Percentiles rank a stretch among this genome's conserved stretches.
These are phyloP conservation scores for Umbelopsis ramanniana DNA, from an alignment of 192 early-diverging fungal species.

Conservation along the genomic window DNA sequence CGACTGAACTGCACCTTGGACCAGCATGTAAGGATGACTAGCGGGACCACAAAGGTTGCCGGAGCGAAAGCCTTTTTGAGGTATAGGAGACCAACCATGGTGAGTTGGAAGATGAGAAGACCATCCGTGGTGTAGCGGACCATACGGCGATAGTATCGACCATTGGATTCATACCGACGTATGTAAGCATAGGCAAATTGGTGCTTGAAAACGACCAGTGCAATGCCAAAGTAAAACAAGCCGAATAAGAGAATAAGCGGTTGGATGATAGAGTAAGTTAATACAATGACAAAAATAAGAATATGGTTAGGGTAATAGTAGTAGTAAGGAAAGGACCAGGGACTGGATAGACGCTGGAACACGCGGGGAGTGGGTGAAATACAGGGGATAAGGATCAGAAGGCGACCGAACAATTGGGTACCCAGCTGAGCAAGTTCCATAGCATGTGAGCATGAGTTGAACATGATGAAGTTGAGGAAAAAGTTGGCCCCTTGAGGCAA, in stretches of 20 bases:
- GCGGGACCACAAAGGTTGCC: conserved; percentile 42
- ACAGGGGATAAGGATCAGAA: conserved; percentile 48
- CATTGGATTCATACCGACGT: conserved; percentile 61
- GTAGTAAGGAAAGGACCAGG: conserved; percentile 64
- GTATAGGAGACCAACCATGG: conserved; percentile 59
- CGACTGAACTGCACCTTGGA: conserved; percentile 49
- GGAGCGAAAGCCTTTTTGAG: conserved; percentile 47
- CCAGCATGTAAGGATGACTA: conserved; percentile 52
- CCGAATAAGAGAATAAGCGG: conserved; percentile 63
- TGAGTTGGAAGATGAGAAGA: conserved; percentile 59
- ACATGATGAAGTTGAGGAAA: conserved; percentile 64
- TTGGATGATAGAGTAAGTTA: conserved; percentile 62
- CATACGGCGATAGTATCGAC: conserved; percentile 56
- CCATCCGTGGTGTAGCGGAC: conserved; percentile 62
- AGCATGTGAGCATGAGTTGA: conserved; percentile 61
- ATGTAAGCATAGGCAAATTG: conserved; percentile 67
- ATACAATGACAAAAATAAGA: conserved; percentile 61
- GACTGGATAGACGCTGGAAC: conserved; percentile 46
- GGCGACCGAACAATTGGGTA: conserved; percentile 56
- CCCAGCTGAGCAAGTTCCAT: conserved; percentile 64
- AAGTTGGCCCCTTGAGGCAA: conserved; percentile 64
- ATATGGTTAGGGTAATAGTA: conserved; percentile 68
- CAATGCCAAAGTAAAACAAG: conserved; percentile 55
- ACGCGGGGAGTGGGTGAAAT: conserved; percentile 59
- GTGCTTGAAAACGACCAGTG: conserved; percentile 60